Evolutionary conservation across 1,139 yeast genomes (phyloP).

Genomic region (Saccharomyces hybrid): DNA sequence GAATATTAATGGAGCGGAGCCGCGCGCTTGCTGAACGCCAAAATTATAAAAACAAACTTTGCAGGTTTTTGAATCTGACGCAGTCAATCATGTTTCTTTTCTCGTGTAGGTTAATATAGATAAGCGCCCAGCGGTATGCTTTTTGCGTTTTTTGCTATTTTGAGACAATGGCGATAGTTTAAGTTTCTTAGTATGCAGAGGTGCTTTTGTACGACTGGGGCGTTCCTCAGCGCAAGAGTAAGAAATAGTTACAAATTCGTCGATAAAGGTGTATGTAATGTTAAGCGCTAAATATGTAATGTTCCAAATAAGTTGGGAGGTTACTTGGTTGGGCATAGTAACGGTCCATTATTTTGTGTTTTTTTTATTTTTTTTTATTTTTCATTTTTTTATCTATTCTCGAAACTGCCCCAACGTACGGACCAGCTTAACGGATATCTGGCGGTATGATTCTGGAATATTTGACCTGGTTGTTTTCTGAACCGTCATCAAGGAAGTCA

Average conservation of each 20-base stretch:
- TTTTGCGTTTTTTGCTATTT: background rate
- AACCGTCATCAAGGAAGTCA: slow-evolving; percentile 29
- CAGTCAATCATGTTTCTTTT: background rate
- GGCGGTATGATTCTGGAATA: slow-evolving; percentile 19
- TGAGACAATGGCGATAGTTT: background rate
- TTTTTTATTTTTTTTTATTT: background rate
- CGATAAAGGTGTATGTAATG: background rate
- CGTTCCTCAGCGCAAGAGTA: background rate
- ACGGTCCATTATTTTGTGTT: background rate
- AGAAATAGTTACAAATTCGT: background rate
- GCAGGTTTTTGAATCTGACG: background rate
- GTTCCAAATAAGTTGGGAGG: background rate
- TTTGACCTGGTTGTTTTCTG: slow-evolving; percentile 23
- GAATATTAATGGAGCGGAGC: background rate
- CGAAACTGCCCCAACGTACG: background rate
- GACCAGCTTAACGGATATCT: background rate
- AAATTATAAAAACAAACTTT: background rate
- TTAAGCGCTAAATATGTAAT: background rate
- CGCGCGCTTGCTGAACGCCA: background rate
- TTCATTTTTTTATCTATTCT: background rate
- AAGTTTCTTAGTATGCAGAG: background rate
- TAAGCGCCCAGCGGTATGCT: background rate
- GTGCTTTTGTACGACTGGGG: background rate
- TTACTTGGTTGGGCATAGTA: background rate
- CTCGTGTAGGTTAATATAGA: background rate